Percentiles rank a stretch among this genome's conserved stretches.
phyloP scores from a whole-genome alignment of 352 stramenopile species.

The Phytophthora macrochlamydospora region DNA sequence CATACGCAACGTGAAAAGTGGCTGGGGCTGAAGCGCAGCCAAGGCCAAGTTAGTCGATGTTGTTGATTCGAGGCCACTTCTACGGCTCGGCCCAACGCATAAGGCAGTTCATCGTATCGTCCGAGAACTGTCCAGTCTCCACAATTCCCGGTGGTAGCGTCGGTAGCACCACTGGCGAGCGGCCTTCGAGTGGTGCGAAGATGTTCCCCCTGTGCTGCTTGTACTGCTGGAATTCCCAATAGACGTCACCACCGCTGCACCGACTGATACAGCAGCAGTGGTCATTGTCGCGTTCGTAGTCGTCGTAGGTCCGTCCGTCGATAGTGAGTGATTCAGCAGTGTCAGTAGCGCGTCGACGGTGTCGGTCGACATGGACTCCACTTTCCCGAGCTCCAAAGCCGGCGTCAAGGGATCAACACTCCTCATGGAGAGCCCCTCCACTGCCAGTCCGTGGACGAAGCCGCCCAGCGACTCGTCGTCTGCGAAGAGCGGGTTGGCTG shows the following conservation, averaged over 20 bases:
- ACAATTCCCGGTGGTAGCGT: constrained; percentile 30
- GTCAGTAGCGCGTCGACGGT: constrained; percentile 39
- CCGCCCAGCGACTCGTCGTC: constrained; percentile 13
- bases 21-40: no score
- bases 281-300: constrained; percentile 7
- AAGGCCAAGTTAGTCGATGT: no score
- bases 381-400: constrained; percentile 2
- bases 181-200: constrained; percentile 28
- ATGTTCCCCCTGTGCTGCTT: constrained; percentile 30
- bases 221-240: constrained; percentile 11
- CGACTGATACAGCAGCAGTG: not conserved
- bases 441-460: constrained; percentile 13
- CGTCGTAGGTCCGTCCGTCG: constrained; percentile 18
- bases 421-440: constrained; percentile 3
- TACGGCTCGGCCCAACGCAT: constrained; percentile 31
- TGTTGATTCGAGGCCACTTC: no score
- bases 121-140: constrained; percentile 54
- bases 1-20: no score
- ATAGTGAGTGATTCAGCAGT: constrained; percentile 43
- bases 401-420: not conserved
- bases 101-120: constrained; percentile 53
- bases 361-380: constrained; percentile 30
- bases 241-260: not conserved
- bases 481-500: constrained; percentile 33
- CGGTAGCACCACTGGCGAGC: constrained; percentile 21